Base-by-base conservation (phyloP, 805 yeast species). In the Saturnispora gosingensis region DNA sequence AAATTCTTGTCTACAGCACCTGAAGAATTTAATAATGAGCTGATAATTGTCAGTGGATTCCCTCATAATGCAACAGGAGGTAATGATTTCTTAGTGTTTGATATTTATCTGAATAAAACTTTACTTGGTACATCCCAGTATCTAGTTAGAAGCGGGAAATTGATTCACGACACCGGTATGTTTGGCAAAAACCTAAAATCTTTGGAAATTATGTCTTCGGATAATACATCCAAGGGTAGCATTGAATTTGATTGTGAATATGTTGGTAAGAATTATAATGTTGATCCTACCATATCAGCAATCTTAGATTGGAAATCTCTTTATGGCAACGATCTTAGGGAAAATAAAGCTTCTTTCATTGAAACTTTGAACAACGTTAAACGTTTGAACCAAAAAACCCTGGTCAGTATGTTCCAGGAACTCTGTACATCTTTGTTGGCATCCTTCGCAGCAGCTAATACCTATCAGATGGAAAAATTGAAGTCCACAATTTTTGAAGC, bases 1-100 rank as follows among this genome's bases (percentile, higher is more conserved):
- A 80, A 78, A 50, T 85, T 88, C 59, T 75, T 85, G 9, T 81
- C 91, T 2, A 87, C 85, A 11, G 72, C 75, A 57, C 80, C 88
- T 1, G 82, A 78, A 40, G 96, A 88, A 67, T 71, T 73, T 13
- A 71, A 88, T 52, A 85, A 90, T 35, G 96, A 88, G 63, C 72
- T 77, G 35, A 75, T 88, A 45, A 80, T 80, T 60, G 71, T 87
- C 15, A 72, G 77, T 54, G 86, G 86, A 40, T 67, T 86, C 6
- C 48, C 44, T 5, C 43, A 48, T 6, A 13, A n/a, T 15, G 61
- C 67, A 1, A 61, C 67, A n/a, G 66, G 67, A 22, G 72, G 73
- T 42, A 76, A 76, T 50, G 93, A 84, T 59, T 68, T 71, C 46
- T 63, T 86, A 48, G 65, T 73, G 24, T 69, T 86, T 52, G 71